Evolutionary conservation across 1,284 basidiomycete species (phyloP).

Genomic region (Boletus sp.): DNA sequence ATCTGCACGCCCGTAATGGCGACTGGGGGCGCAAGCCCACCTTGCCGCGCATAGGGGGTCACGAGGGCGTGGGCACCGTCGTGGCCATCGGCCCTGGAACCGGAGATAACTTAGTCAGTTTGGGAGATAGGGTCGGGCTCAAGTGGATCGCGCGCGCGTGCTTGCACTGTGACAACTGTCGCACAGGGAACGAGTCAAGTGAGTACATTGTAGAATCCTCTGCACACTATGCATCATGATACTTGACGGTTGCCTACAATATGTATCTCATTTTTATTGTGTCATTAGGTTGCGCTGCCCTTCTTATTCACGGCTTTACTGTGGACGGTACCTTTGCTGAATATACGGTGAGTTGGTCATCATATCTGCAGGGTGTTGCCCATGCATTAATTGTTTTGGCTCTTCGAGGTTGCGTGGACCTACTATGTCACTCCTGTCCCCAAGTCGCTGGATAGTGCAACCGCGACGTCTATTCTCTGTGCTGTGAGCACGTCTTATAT

Average conservation of each 20-base stretch:
- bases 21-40: slow-evolving; percentile 52
- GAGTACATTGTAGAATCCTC: slow-evolving; percentile 18
- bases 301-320: slow-evolving; percentile 52
- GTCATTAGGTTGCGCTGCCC: slow-evolving; percentile 39
- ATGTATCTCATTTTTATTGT: not conserved
- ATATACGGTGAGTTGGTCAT: slow-evolving; percentile 40
- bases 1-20: slow-evolving; percentile 57
- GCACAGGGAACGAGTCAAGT: slow-evolving; percentile 53
- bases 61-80: slow-evolving; percentile 61
- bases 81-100: slow-evolving; percentile 63
- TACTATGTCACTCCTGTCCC: slow-evolving; percentile 70
- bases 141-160: slow-evolving; percentile 72
- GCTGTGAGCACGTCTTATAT: slow-evolving; percentile 41
- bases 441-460: slow-evolving; percentile 51
- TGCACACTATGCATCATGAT: not conserved
- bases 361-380: not conserved
- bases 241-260: not conserved
- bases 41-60: slow-evolving; percentile 67
- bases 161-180: slow-evolving; percentile 62
- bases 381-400: not conserved
- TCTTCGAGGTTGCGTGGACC: slow-evolving; percentile 48
- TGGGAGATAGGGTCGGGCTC: slow-evolving; percentile 72
- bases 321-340: slow-evolving; percentile 58
- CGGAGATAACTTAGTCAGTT: slow-evolving; percentile 42
- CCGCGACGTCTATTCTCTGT: slow-evolving; percentile 67